A percentile compares a stretch with the other conserved stretches of the same genome.
These are phyloP conservation scores for Scedosporium aurantiacum DNA, from an alignment of 2,329 filamentous ascomycete genomes.

Conservation along the genomic window DNA sequence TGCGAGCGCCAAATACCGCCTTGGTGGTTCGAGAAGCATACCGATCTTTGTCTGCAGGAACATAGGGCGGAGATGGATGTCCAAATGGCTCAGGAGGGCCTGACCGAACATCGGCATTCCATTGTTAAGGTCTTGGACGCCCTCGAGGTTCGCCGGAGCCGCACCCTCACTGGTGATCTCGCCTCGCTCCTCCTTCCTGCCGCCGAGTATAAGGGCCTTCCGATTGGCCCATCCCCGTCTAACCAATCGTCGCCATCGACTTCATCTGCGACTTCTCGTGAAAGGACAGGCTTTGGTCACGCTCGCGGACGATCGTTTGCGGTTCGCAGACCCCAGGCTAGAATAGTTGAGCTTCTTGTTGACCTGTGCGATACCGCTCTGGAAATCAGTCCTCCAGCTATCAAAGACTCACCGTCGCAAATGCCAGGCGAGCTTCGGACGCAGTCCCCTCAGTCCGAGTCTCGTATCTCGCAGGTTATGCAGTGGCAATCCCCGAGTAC, in stretches of 20 bases:
- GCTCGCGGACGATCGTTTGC: constrained; percentile 79
- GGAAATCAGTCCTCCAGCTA: constrained; percentile 85
- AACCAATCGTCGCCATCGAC: constrained; percentile 62
- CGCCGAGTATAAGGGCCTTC: constrained; percentile 78
- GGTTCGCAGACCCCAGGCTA: constrained; percentile 74
- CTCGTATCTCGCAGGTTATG: constrained; percentile 81
- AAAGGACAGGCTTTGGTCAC: constrained; percentile 69
- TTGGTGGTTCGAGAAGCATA: constrained; percentile 99
- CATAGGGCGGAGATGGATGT: constrained; percentile 97
- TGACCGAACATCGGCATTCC: constrained; percentile 84
- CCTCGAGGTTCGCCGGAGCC: constrained; percentile 66
- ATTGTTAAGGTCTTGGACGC: constrained; percentile 94
- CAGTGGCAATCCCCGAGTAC: constrained; percentile 95
- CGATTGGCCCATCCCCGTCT: constrained; percentile 67
- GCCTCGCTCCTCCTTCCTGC: constrained; percentile 32
- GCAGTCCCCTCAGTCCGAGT: constrained; percentile 92
- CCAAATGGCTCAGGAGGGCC: constrained; percentile 83
- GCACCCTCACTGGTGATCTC: constrained; percentile 46
- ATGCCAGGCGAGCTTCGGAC: constrained; percentile 69
- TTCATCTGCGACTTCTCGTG: constrained; percentile 60
- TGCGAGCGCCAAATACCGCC: constrained; percentile 94
- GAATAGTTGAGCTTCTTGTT: constrained; percentile 88
- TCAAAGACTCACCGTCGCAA: constrained; percentile 69
- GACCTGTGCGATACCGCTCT: constrained; percentile 93
- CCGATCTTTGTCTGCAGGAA: constrained; percentile 88